Evolutionary conservation across 345 rosid species (phyloP), one percentile per base, ranked within the genome.

Genomic region (Erodium maritimum): DNA sequence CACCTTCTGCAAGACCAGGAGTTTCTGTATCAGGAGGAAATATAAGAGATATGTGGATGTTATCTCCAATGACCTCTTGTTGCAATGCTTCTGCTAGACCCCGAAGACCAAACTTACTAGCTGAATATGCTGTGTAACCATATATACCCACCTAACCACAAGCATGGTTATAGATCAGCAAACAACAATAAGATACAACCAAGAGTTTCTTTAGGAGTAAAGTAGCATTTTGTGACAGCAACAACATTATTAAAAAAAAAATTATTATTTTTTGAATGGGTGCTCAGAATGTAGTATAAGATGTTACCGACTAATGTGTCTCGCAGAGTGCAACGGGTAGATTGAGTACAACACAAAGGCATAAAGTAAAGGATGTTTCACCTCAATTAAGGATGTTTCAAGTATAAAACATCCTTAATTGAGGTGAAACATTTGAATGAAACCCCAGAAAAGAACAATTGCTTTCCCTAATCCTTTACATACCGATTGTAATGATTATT

Each of bases 1-100:
- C 67, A 91, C 96, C 97, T 82, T 86, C 85, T 53, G 64, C 82
- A 18, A 88, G 65, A 1, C 90, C 95, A 0, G 88, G 95, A 57
- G 95, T 91, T 14, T 91, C 90, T 0, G 95, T 91, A 50, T 88
- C 96, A 0, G 95, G 95, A 45, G 96, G 98, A 57, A 86, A 88
- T 54, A 88, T 51, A 29, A 88, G 82, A 62, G 96, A 76, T 42
- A 88, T 79, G 69, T 85, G 88, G 33, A 86, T 84, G 53, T 82
- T 72, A 73, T 85, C 83, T 3, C 56, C 76, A 69, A 88, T 83
- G 50, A 85, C 86, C 71, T 85, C 96, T 64, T 88, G 96, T 56
- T 88, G 96, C 73, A 88, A 59, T 46, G 96, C 85, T 66, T 88
- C 93, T 51, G 93, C 96, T 71, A 88, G 70, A 33, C 96, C 96